Base-by-base conservation (phyloP, 495 filamentous ascomycete species). In the Geoglossum glabrum region DNA sequence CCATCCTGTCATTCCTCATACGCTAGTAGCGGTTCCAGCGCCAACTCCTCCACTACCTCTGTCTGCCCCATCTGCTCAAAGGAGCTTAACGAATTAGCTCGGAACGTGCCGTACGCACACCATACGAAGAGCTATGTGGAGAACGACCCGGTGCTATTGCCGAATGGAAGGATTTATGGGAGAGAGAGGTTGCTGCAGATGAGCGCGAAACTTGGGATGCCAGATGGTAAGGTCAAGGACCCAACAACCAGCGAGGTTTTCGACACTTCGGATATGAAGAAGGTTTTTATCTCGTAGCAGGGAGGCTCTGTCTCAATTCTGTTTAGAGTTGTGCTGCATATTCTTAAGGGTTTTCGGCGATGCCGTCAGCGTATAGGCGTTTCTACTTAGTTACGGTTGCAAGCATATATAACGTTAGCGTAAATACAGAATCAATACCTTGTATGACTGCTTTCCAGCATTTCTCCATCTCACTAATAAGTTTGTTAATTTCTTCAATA, bases 51-150 rank as follows among this genome's bases (percentile, higher is more conserved):
- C 3, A 73, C 72, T 0, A 83, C 78, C 9, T 76, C 79, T 34
- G 79, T 95, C 49, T 98, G 92, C 64, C 93, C 92, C 4, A 97
- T 97, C 65, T 98, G 92, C 72, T 87, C 82, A 40, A 92, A 84
- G 1, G 92, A 98, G 67, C 75, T 98, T 57, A 96, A 98, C 67
- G 86, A 86, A 60, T 76, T 98, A 33, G 92, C 92, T 17, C 75
- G 82, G 43, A 82, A 81, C 64, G 82, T 97, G 58, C 92, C 92
- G 15, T 95, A 96, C 64, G 92, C 92, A 25, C 84, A 94, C 61
- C 92, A 98, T 66, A 84, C 82, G 49, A 92, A 93, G 73, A 95
- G 89, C 66, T 83, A 85, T 60, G 83, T 96, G 25, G 89, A 95
- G 66, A 81, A 74, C 36, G 90, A 97, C 63, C 76, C 90, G 9